phyloP scores from a whole-genome alignment of 768 basidiomycete genomes.

The Mycena vitilis region DNA sequence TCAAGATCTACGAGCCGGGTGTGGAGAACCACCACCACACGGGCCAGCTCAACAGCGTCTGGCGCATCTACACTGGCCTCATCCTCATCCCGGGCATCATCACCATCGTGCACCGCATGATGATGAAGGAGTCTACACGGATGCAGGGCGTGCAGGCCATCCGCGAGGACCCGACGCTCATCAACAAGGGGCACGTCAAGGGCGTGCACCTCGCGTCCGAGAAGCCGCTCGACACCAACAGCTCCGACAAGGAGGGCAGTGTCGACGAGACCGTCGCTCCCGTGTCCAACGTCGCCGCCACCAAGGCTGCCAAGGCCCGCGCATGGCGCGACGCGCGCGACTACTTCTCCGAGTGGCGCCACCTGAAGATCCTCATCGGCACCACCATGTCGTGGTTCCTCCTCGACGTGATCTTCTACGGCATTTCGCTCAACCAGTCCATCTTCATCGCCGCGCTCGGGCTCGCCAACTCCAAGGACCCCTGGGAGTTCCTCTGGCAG shows the following conservation, averaged over 20 bases:
- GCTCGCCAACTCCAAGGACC: slow-evolving; percentile 31
- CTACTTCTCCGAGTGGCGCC: slow-evolving; percentile 35
- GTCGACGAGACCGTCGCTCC: neutral
- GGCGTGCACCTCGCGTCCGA: slow-evolving; percentile 21
- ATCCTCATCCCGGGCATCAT: slow-evolving; percentile 28
- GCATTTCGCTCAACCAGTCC: slow-evolving; percentile 33
- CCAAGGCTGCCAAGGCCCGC: slow-evolving; percentile 9
- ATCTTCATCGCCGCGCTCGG: slow-evolving; percentile 33
- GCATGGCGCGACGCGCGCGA: slow-evolving; percentile 34
- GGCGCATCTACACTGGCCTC: slow-evolving; percentile 33
- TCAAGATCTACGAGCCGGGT: slow-evolving; percentile 27
- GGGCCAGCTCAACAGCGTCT: slow-evolving; percentile 30
- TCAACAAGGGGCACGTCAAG: slow-evolving; percentile 18
- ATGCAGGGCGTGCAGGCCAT: slow-evolving; percentile 30
- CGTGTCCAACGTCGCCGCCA: slow-evolving; percentile 1
- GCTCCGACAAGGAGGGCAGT: neutral
- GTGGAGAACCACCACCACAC: slow-evolving; percentile 19
- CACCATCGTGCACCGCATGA: slow-evolving; percentile 27
- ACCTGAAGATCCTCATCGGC: slow-evolving; percentile 33
- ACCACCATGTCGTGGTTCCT: slow-evolving; percentile 29
- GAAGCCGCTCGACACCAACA: neutral
- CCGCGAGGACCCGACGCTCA: slow-evolving; percentile 27
- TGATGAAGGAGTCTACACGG: slow-evolving; percentile 28
- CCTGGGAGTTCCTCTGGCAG: slow-evolving; percentile 35
- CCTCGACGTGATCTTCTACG: slow-evolving; percentile 12